phyloP scores from a whole-genome alignment of 1,284 basidiomycete species.

The Ganoderma multipileum region DNA sequence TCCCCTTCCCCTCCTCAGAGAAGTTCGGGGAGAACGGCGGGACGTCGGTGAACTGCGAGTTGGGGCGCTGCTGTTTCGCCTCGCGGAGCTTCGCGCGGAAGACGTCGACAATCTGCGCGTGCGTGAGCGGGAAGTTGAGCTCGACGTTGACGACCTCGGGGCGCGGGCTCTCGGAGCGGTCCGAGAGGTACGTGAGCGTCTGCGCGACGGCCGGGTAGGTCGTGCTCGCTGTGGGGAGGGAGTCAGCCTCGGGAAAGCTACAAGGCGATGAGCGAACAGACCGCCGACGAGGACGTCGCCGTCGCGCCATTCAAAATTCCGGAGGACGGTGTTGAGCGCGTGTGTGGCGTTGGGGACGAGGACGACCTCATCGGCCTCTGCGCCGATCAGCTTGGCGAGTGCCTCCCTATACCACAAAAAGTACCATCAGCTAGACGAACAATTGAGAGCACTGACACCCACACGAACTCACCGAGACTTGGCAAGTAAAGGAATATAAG shows the following conservation, averaged over 20 bases:
- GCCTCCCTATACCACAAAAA: constrained; percentile 34
- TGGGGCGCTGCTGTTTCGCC: constrained; percentile 44
- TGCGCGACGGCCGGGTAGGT: constrained; percentile 71
- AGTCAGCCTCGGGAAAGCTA: neutral
- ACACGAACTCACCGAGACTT: constrained; percentile 45
- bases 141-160: constrained; percentile 28
- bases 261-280: constrained; percentile 34
- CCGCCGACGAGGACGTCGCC: constrained; percentile 58
- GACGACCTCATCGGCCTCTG: constrained; percentile 67
- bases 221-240: constrained; percentile 31
- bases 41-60: constrained; percentile 34
- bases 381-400: constrained; percentile 68
- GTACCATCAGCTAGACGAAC: neutral
- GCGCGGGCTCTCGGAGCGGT: constrained; percentile 44
- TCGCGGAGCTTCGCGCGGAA: constrained; percentile 54
- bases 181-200: constrained; percentile 65
- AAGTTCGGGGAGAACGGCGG: constrained; percentile 28
- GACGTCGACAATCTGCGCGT: constrained; percentile 59
- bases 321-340: constrained; percentile 71
- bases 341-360: constrained; percentile 72
- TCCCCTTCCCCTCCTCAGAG: neutral
- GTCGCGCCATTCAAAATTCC: constrained; percentile 63
- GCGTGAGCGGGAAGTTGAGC: constrained; percentile 60
- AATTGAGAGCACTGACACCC: neutral
- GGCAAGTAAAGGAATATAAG: constrained; percentile 47